Evolutionary conservation across 164 flowering plant species (phyloP).

Genomic region (Macadamia integrifolia): DNA sequence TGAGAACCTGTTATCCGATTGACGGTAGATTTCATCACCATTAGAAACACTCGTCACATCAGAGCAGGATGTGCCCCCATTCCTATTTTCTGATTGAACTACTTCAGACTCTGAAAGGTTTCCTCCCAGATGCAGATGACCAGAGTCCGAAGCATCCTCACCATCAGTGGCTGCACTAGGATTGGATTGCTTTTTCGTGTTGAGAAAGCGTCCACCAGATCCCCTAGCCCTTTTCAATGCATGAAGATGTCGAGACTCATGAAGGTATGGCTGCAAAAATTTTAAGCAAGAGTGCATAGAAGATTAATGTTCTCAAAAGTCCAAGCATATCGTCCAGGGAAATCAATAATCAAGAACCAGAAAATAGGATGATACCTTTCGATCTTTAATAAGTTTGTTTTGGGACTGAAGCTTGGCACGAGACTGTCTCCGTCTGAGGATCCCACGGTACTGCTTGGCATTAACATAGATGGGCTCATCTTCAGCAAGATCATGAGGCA

Average conservation of each 20-base stretch:
- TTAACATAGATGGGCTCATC: slow-evolving; percentile 83
- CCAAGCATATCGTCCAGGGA: not conserved
- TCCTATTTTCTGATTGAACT: slow-evolving; percentile 18
- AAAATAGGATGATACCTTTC: slow-evolving; percentile 46
- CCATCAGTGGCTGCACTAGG: slow-evolving; percentile 5
- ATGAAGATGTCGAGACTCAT: slow-evolving; percentile 84
- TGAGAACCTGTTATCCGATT: slow-evolving; percentile 29
- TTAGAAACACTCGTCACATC: slow-evolving; percentile 25
- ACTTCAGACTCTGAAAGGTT: slow-evolving; percentile 18
- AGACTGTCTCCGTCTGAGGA: slow-evolving; percentile 66
- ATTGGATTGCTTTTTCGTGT: slow-evolving; percentile 43
- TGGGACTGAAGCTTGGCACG: slow-evolving; percentile 87
- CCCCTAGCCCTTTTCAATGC: slow-evolving; percentile 80
- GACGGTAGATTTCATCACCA: slow-evolving; percentile 22
- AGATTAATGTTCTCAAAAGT: not conserved
- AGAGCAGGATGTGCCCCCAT: slow-evolving; percentile 18
- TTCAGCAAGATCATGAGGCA: slow-evolving; percentile 60
- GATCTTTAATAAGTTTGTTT: slow-evolving; percentile 56
- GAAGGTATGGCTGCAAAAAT: slow-evolving; percentile 66
- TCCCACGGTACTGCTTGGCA: slow-evolving; percentile 77
- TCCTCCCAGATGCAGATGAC: slow-evolving; percentile 17
- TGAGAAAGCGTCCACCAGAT: slow-evolving; percentile 81
- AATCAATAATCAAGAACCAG: not conserved
- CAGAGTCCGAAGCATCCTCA: slow-evolving; percentile 12
- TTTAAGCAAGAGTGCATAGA: not conserved